These are phyloP conservation scores for Apophysomyces ossiformis DNA, from an alignment of 371 early-diverging fungal species.

Conservation along the genomic window DNA sequence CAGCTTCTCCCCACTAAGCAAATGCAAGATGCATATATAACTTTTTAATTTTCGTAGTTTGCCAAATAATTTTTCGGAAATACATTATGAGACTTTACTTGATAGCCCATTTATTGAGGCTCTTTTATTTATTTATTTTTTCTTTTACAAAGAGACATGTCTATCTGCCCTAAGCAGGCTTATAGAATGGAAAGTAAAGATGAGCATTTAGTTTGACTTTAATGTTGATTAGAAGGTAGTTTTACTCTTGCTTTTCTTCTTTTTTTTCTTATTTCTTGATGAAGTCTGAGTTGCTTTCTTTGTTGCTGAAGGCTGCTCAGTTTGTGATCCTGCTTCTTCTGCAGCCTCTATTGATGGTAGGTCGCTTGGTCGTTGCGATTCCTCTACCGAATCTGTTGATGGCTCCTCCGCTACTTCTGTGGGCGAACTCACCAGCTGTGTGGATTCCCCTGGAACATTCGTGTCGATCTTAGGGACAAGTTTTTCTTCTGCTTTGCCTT, in stretches of 20 bases:
- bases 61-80: too few relatives aligned
- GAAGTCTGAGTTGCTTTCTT: neutral
- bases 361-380: too few relatives aligned
- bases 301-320: neutral
- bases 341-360: neutral
- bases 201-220: neutral
- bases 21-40: too few relatives aligned
- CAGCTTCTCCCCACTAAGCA: too few relatives aligned
- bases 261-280: conserved; percentile 14
- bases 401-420: conserved; percentile 13
- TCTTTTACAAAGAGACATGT: too few relatives aligned
- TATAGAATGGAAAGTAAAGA: too few relatives aligned
- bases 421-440: conserved; percentile 14
- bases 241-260: conserved; percentile 20
- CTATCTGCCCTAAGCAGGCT: too few relatives aligned
- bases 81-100: too few relatives aligned
- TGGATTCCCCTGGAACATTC: neutral
- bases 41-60: too few relatives aligned
- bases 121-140: too few relatives aligned
- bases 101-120: too few relatives aligned
- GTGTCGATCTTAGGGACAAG: too few relatives aligned
- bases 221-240: conserved; percentile 4
- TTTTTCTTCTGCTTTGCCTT: neutral
- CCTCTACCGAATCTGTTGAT: neutral
- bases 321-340: neutral